phyloP scores from a whole-genome alignment of 2,329 filamentous ascomycete genomes.

The Fusarium albosuccineum region DNA sequence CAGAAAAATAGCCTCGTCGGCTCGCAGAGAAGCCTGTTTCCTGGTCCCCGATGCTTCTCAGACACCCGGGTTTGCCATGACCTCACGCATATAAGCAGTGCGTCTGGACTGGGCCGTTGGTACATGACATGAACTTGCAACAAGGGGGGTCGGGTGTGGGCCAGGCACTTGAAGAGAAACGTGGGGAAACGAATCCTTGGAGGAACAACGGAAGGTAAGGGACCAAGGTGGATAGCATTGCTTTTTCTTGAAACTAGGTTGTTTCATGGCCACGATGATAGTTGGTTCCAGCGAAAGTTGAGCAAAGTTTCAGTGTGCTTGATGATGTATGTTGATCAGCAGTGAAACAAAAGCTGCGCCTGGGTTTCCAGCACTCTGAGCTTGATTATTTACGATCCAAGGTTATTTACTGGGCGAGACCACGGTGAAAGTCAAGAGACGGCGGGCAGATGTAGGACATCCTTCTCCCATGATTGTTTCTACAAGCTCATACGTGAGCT shows the following conservation, averaged over 20 bases:
- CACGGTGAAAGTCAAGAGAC: too few relatives aligned
- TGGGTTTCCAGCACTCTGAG: not conserved
- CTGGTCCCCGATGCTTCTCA: too few relatives aligned
- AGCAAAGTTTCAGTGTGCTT: not conserved
- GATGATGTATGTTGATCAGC: not conserved
- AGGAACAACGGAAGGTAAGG: not conserved
- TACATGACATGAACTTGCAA: not conserved
- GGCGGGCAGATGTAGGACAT: too few relatives aligned
- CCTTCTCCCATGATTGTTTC: too few relatives aligned
- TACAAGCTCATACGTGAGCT: not conserved
- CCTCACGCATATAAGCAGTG: not conserved
- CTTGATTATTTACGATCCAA: not conserved
- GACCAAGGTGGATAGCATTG: constrained; percentile 14
- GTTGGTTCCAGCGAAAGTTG: not conserved
- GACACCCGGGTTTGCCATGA: not conserved
- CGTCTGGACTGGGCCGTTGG: not conserved
- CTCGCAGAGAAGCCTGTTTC: not conserved
- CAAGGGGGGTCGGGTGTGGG: constrained; percentile 15
- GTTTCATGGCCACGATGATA: not conserved
- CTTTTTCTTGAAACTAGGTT: constrained; percentile 19
- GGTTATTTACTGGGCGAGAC: not conserved
- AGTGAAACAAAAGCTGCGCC: too few relatives aligned
- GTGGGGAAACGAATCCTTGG: constrained; percentile 20
- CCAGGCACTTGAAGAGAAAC: constrained; percentile 15
- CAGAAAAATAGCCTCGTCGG: not conserved